Evolutionary conservation across 768 basidiomycete species (phyloP).

Genomic region (Roridomyces roridus): DNA sequence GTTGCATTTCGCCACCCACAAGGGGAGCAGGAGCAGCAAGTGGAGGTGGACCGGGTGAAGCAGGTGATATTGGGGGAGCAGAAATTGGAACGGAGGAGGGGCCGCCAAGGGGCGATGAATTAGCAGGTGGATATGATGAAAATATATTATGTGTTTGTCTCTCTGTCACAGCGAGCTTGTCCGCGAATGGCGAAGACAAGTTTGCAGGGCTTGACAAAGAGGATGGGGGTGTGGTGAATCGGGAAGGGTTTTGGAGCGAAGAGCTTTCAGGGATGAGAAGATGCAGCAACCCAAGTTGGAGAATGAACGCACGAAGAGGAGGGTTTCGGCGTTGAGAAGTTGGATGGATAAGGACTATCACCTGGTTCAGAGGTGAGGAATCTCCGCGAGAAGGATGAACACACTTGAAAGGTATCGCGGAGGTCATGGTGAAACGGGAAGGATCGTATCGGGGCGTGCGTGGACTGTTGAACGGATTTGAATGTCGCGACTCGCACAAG

Average conservation of each 20-base stretch:
- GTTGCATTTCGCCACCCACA: slow-evolving; percentile 62
- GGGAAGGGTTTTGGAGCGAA: slow-evolving; percentile 27
- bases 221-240: slow-evolving; percentile 37
- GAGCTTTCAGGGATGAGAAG: slow-evolving; percentile 4
- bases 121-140: slow-evolving; percentile 13
- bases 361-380: neutral
- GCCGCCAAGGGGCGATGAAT: slow-evolving; percentile 5
- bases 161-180: slow-evolving; percentile 40
- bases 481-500: slow-evolving; percentile 5
- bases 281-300: neutral
- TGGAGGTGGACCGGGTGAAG: slow-evolving; percentile 33
- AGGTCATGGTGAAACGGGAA: slow-evolving; percentile 28
- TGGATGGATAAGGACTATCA: slow-evolving; percentile 8
- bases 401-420: slow-evolving; percentile 40
- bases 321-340: slow-evolving; percentile 11
- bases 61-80: slow-evolving; percentile 27
- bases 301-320: slow-evolving; percentile 17
- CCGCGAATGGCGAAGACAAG: slow-evolving; percentile 56
- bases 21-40: slow-evolving; percentile 31
- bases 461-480: slow-evolving; percentile 10
- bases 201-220: slow-evolving; percentile 34
- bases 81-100: slow-evolving; percentile 24
- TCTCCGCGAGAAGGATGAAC: slow-evolving; percentile 11
- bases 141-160: slow-evolving; percentile 38
- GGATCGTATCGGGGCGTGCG: slow-evolving; percentile 27